phyloP scores from a whole-genome alignment of 805 yeast genomes.

The Metschnikowia continentalis region DNA sequence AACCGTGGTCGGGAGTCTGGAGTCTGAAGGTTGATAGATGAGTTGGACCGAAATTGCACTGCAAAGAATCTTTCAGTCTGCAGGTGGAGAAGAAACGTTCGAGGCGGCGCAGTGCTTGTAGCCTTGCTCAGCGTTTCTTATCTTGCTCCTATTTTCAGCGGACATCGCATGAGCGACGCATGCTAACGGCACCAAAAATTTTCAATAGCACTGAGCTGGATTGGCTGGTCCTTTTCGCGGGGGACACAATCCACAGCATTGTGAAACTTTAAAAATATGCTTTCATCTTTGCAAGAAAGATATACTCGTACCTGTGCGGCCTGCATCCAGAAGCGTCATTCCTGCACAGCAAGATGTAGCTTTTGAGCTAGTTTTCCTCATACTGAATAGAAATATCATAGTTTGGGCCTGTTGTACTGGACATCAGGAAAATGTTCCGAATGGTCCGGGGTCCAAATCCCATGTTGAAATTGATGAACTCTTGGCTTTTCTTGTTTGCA shows the following conservation, averaged over 20 bases:
- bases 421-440: neutral
- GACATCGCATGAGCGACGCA: neutral
- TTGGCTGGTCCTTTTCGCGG: neutral
- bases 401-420: too few relatives aligned
- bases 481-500: neutral
- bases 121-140: neutral
- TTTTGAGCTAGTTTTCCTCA: too few relatives aligned
- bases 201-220: neutral
- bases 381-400: too few relatives aligned
- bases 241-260: neutral
- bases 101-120: neutral
- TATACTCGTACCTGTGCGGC: neutral
- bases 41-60: neutral
- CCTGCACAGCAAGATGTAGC: neutral
- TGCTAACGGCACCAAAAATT: neutral
- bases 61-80: conserved; percentile 1
- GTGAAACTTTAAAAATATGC: neutral
- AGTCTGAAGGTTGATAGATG: neutral
- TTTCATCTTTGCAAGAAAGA: neutral
- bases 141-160: neutral
- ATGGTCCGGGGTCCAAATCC: neutral
- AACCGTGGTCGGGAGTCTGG: neutral
- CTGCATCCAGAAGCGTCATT: neutral
- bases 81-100: conserved; percentile 1
- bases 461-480: too few relatives aligned